Base-by-base conservation (phyloP, 805 yeast species). In the Tetrapisispora iriomotensis region DNA sequence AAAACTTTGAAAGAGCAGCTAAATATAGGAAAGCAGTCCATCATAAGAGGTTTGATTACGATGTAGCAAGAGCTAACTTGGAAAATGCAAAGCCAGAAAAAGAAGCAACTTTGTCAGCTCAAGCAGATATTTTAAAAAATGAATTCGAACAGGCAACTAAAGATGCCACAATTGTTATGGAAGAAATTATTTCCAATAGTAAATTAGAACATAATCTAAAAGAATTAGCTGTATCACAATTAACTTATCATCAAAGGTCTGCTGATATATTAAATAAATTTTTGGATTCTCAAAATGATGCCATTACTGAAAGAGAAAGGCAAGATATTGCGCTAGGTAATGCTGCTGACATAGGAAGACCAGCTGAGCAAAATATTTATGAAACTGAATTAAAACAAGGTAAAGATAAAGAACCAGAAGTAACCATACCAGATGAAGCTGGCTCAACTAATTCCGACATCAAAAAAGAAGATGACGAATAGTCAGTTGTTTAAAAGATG, bases 71-170 rank as follows among this genome's bases (percentile, higher is more conserved):
- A 64, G 61, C 77, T n/a, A 64, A 67, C 28, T 45, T 67, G 39
- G 67, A 69, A 27, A 69, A 60, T 34, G 77, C 77, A 24, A 44
- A 43, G 27, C 79, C 81, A 15, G 79, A 74, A 48, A 77, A 77
- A 61, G 79, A 80, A 54, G 84, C 87, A 12, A 77, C 77, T 36
- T 71, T 82, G 43, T 70, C 88, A 51, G 82, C 78, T 36, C 73
- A 77, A 47, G 77, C 85, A 72, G 94, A 85, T 61, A 74, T 77
- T 44, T 77, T 85, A 36, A 94, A 85, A 64, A 94, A 85, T 54
- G 90, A 81, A 53, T 85, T 85, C 59, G 94, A 90, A 34, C 84
- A 82, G 48, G 82, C 88, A 17, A 86, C 86, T 21, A 95, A 85
- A 64, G 92, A 82, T 55, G 92, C 94, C 27, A 85, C 82, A 37